phyloP scores from a whole-genome alignment of 2,329 filamentous ascomycete species.

The Phyllosticta paracitricarpa region DNA sequence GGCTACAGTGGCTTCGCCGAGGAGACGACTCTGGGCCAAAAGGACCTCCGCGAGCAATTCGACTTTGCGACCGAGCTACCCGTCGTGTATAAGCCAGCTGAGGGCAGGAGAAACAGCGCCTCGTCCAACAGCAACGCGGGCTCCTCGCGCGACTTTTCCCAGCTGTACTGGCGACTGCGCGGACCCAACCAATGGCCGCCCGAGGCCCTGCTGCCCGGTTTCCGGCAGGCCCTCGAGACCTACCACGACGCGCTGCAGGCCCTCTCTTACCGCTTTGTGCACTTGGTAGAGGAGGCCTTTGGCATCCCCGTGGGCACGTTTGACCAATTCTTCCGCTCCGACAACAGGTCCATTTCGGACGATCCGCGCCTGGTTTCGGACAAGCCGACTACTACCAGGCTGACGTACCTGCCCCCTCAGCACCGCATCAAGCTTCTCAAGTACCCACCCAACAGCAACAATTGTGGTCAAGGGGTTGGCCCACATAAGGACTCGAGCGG shows the following conservation, averaged over 20 bases:
- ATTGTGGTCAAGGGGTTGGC: conserved; percentile 43
- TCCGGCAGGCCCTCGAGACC: conserved; percentile 21
- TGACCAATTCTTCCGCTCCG: conserved; percentile 38
- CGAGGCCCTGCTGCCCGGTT: conserved; percentile 21
- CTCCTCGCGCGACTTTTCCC: conserved; percentile 30
- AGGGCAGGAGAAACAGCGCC: conserved; percentile 10
- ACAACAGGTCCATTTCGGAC: background rate
- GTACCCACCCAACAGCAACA: conserved; percentile 33
- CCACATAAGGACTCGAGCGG: conserved; percentile 55
- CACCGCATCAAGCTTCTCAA: conserved; percentile 51
- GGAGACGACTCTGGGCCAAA: conserved; percentile 45
- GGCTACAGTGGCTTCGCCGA: conserved; percentile 48
- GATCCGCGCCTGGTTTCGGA: background rate
- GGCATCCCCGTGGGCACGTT: conserved; percentile 40
- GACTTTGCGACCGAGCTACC: conserved; percentile 49
- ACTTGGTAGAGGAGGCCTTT: conserved; percentile 48
- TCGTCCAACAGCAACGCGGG: background rate
- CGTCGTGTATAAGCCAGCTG: conserved; percentile 21
- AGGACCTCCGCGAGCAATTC: conserved; percentile 48
- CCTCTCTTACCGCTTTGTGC: conserved; percentile 45
- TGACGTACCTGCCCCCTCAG: conserved; percentile 29
- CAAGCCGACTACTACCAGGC: background rate
- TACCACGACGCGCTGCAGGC: conserved; percentile 44
- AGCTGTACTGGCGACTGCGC: conserved; percentile 32
- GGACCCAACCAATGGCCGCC: conserved; percentile 30